These are phyloP conservation scores for Capsicum pubescens DNA, from an alignment of 257 asterid species.

Conservation along the genomic window DNA sequence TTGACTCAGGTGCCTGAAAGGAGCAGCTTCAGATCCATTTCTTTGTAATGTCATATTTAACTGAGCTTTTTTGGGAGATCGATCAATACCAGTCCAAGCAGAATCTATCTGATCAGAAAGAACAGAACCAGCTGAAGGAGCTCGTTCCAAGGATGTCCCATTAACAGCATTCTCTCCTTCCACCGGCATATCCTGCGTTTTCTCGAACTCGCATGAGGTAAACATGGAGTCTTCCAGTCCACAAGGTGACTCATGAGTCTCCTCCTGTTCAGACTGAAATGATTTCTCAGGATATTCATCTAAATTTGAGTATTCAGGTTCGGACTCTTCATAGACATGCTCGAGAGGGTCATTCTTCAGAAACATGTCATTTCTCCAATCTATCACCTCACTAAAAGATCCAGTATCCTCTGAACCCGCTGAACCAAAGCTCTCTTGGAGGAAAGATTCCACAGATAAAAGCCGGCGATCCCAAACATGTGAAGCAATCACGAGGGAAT, in stretches of 20 bases:
- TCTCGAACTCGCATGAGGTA: conserved; percentile 32
- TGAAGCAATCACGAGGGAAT: conserved; percentile 66
- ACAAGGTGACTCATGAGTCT: conserved; percentile 24
- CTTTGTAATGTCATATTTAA: conserved; percentile 29
- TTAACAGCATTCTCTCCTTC: conserved; percentile 38
- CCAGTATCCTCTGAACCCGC: conserved; percentile 41
- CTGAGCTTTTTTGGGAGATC: conserved; percentile 37
- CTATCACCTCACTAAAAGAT: conserved; percentile 34
- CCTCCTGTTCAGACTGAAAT: conserved; percentile 33
- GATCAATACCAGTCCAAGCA: conserved; percentile 89
- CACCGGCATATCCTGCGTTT: conserved; percentile 31
- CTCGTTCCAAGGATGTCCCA: conserved; percentile 53
- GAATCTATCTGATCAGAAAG: conserved; percentile 91
- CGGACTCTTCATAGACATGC: conserved; percentile 43
- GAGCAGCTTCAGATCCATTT: conserved; percentile 44
- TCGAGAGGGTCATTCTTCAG: conserved; percentile 40
- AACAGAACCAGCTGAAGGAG: conserved; percentile 70
- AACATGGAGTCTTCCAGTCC: conserved; percentile 34
- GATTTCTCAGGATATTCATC: conserved; percentile 37
- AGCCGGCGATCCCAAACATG: conserved; percentile 75
- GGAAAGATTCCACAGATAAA: conserved; percentile 58
- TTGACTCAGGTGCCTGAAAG: conserved; percentile 36
- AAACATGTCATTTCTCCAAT: conserved; percentile 41
- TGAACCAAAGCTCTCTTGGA: conserved; percentile 48
- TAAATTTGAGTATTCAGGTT: conserved; percentile 39